Conservation (phyloP, 192 early-diverging fungal genomes). For the Dissophora ornata region DNA sequence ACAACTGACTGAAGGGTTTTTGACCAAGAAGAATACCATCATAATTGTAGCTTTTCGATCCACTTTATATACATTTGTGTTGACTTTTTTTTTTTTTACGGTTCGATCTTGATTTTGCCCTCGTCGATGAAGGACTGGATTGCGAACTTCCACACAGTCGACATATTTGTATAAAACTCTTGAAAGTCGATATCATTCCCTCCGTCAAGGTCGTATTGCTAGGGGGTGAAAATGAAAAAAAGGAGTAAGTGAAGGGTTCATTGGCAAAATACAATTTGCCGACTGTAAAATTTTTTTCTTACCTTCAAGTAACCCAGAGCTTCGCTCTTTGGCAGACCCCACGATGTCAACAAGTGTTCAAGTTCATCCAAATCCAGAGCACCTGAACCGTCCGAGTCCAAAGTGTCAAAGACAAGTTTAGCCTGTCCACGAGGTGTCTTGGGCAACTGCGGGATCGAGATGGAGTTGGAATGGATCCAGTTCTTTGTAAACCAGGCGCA, state of each 20-base stretch:
- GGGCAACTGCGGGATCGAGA: constrained; percentile 31
- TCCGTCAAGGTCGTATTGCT: constrained; percentile 27
- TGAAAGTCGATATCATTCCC: constrained; percentile 20
- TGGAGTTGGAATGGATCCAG: constrained; percentile 38
- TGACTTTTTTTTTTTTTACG: too few species aligned
- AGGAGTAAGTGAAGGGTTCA: neutral
- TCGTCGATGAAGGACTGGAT: constrained; percentile 50
- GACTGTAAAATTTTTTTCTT: neutral
- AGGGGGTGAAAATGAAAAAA: constrained; percentile 1
- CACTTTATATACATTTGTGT: neutral
- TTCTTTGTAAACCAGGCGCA: constrained; percentile 52
- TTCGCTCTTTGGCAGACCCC: constrained; percentile 35
- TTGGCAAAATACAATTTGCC: too few species aligned
- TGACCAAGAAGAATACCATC: too few species aligned
- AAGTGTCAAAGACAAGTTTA: constrained; percentile 42
- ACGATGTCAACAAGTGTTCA: constrained; percentile 30
- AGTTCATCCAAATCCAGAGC: constrained; percentile 30
- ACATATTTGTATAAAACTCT: constrained; percentile 42
- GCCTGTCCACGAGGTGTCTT: constrained; percentile 44
- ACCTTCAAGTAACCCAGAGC: constrained; percentile 42
- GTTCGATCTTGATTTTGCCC: constrained; percentile 40
- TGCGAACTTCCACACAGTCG: constrained; percentile 45
- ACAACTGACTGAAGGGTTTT: too few species aligned
- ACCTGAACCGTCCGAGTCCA: constrained; percentile 42
- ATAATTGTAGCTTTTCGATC: neutral